Percentiles rank a stretch among this genome's conserved stretches.
Conservation (phyloP, 768 basidiomycete genomes). For the Agaricus sinodeliciosus region DNA sequence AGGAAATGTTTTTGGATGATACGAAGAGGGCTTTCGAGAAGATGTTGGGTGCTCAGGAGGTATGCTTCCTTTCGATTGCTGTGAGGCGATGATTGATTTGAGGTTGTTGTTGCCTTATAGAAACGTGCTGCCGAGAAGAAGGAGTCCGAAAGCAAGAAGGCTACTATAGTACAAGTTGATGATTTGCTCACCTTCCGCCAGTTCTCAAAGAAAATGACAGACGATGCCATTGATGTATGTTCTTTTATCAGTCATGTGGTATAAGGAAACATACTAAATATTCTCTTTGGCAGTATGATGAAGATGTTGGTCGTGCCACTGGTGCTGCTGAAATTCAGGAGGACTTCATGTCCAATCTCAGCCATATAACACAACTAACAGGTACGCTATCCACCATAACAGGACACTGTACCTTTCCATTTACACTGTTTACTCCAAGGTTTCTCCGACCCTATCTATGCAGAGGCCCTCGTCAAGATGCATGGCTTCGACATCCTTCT, state of each 20-base stretch:
- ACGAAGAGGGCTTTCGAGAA: slow-evolving; percentile 89
- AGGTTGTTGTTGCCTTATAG: slow-evolving; percentile 27
- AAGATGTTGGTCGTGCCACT: slow-evolving; percentile 85
- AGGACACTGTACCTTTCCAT: not conserved
- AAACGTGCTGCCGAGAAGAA: slow-evolving; percentile 91
- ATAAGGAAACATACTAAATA: too few relatives aligned
- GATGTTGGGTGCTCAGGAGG: slow-evolving; percentile 96
- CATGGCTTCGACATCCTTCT: slow-evolving; percentile 96
- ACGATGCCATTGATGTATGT: slow-evolving; percentile 69
- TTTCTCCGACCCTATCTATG: slow-evolving; percentile 98
- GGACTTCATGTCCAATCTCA: slow-evolving; percentile 92
- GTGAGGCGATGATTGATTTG: not conserved
- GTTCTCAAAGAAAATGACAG: slow-evolving; percentile 86
- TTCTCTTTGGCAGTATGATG: slow-evolving; percentile 57
- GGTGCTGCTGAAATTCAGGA: slow-evolving; percentile 78
- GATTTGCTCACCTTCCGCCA: slow-evolving; percentile 90
- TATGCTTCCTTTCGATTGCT: slow-evolving; percentile 20
- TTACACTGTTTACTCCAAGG: slow-evolving; percentile 34
- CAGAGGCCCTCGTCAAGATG: slow-evolving; percentile 96
- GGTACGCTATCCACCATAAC: slow-evolving; percentile 35
- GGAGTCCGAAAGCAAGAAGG: slow-evolving; percentile 65
- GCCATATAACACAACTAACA: slow-evolving; percentile 88
- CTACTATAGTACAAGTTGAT: slow-evolving; percentile 80
- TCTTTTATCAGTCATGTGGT: not conserved
- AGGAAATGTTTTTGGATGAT: slow-evolving; percentile 75